Percentiles rank a stretch among this genome's conserved stretches.
Conservation (phyloP, 352 stramenopile species). For the Globisporangium lucens region DNA sequence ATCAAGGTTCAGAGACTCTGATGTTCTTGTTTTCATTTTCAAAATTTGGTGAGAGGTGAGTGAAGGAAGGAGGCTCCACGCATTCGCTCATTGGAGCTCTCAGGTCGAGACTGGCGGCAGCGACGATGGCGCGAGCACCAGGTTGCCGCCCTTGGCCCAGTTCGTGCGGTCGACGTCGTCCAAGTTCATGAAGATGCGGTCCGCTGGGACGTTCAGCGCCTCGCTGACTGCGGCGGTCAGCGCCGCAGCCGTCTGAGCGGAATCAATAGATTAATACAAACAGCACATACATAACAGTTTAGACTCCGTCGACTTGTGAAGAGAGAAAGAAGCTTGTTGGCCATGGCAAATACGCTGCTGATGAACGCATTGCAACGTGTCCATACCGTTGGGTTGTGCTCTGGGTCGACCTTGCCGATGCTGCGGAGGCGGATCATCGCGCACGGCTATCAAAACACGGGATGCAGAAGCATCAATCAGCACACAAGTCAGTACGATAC, state of each 20-base stretch:
- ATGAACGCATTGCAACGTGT: background rate
- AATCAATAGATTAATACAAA: background rate
- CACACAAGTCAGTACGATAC: no score
- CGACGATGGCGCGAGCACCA: conserved; percentile 20
- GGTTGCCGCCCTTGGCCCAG: conserved; percentile 38
- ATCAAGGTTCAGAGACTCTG: no score
- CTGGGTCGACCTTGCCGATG: conserved; percentile 50
- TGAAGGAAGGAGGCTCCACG: background rate
- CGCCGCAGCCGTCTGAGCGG: conserved; percentile 32
- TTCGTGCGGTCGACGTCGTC: conserved; percentile 45
- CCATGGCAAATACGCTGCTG: background rate
- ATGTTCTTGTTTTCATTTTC: no score
- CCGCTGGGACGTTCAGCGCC: conserved; percentile 32
- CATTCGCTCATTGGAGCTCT: background rate
- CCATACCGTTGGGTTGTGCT: conserved; percentile 43
- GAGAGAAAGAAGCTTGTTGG: background rate
- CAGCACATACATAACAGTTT: background rate
- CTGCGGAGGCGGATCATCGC: conserved; percentile 51
- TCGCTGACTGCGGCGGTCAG: conserved; percentile 42
- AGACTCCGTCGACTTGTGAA: background rate
- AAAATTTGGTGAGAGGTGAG: background rate
- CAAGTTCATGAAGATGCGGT: conserved; percentile 58
- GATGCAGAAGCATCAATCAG: background rate
- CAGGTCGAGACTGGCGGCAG: background rate
- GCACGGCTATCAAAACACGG: conserved; percentile 32